Base-by-base conservation (phyloP, 306 rosid species). In the Cucurbita moschata region DNA sequence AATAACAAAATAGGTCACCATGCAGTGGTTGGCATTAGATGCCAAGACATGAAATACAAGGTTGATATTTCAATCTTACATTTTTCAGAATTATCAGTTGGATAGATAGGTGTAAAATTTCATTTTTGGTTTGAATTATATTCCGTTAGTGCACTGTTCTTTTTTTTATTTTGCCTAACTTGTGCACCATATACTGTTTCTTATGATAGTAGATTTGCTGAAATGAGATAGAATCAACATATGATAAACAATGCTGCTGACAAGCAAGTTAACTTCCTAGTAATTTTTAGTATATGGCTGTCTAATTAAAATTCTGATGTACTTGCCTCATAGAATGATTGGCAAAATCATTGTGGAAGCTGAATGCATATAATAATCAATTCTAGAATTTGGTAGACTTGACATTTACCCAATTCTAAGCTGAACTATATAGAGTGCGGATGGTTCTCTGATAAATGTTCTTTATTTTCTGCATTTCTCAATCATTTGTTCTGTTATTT, bases 11-110 rank as follows among this genome's bases (percentile, higher is more conserved):
- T 94, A 63, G 99, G 99, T 16, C 86, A 91, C 81, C 93, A 94
- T 88, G 96, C 96, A 39, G 95, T 89, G 75, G 62, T 91, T 77
- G 97, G 99, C 70, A 77, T 91, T 58, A 87, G 83, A 84, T 87
- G 95, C 81, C 99, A 94, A 81, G 96, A 89, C 82, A 39, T 91
- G 95, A 91, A 94, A 74, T 89, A 89, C 84, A 85, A 84, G 94
- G 98, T 90, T 53, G 79, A 75, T 68, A 19, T 49, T 73, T 81
- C 55, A 59, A 67, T 59, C 52, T 16, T 43, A 23, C 46, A 5
- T 38, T 72, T 51, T 16, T 72, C 63, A 21, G 57, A 47, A 14
- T 49, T 30, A 57, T 47, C 23, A 6, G 23, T 26, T 14, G 54
- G 58, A 46, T 19, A 18, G 40, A 49, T 19, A 18, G 40, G 30